A percentile compares a stretch with the other conserved stretches of the same genome.
Conservation (phyloP, 352 stramenopile genomes). For the Pythium oligandrum region DNA sequence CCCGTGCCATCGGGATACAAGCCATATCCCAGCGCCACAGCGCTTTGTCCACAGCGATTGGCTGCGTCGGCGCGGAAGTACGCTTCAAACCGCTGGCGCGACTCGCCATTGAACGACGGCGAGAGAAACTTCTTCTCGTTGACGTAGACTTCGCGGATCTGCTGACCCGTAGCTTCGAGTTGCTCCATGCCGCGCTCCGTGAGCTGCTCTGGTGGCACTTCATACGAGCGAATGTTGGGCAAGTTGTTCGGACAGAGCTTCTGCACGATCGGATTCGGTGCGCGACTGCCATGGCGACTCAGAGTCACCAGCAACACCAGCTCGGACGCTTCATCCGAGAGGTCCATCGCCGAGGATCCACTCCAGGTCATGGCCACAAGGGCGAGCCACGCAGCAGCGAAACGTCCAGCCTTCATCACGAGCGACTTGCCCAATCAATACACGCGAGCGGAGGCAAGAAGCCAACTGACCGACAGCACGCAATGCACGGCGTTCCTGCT, state of each 20-base stretch:
- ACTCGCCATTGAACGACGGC: conserved; percentile 57
- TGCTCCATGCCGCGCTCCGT: conserved; percentile 71
- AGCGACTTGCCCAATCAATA: no score
- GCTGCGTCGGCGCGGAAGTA: conserved; percentile 73
- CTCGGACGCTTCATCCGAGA: conserved; percentile 26
- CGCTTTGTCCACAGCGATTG: conserved; percentile 65
- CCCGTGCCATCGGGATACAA: conserved; percentile 67
- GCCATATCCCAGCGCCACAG: conserved; percentile 59
- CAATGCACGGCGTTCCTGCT: no score
- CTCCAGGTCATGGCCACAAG: neutral
- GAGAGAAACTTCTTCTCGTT: conserved; percentile 56
- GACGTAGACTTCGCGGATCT: conserved; percentile 75
- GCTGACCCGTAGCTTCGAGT: conserved; percentile 48
- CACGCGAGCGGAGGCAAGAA: no score
- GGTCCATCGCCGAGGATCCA: neutral
- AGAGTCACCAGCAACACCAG: conserved; percentile 65
- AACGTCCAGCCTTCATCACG: no score
- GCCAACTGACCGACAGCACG: no score
- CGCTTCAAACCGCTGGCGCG: conserved; percentile 55
- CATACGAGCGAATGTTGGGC: conserved; percentile 48
- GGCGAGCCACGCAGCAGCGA: no score
- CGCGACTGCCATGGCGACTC: conserved; percentile 67
- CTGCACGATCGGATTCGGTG: conserved; percentile 61
- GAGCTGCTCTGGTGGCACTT: conserved; percentile 66
- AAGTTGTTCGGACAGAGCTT: conserved; percentile 61